These are phyloP conservation scores for Hysterangium stoloniferum DNA, from an alignment of 768 basidiomycete genomes.

Conservation along the genomic window DNA sequence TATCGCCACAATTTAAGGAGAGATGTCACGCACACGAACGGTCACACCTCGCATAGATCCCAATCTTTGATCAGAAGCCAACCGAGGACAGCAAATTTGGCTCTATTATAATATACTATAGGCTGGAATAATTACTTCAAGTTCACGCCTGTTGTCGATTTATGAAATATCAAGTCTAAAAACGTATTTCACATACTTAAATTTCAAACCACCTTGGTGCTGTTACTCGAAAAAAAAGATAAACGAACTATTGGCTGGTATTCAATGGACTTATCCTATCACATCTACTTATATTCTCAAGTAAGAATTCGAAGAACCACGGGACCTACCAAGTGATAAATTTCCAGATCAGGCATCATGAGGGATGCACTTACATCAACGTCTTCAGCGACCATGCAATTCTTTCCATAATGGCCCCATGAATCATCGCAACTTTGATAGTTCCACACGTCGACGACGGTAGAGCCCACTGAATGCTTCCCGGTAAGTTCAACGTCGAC, in stretches of 20 bases:
- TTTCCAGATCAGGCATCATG: background rate
- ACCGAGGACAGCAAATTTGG: too few species aligned
- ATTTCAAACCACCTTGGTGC: too few species aligned
- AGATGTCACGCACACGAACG: background rate
- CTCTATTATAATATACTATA: too few species aligned
- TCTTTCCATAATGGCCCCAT: slow-evolving; percentile 71
- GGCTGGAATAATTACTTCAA: too few species aligned
- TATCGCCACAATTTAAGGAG: background rate
- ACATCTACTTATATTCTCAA: slow-evolving; percentile 50
- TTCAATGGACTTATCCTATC: slow-evolving; percentile 60
- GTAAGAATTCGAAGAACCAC: slow-evolving; percentile 57
- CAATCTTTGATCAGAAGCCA: too few species aligned
- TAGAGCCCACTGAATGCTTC: slow-evolving; percentile 62
- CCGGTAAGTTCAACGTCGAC: slow-evolving; percentile 80
- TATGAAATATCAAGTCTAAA: too few species aligned
- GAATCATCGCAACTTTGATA: slow-evolving; percentile 43
- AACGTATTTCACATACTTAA: too few species aligned
- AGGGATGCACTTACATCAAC: slow-evolving; percentile 48
- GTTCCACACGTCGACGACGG: slow-evolving; percentile 71
- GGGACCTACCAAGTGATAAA: slow-evolving; percentile 38
- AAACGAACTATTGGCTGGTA: background rate
- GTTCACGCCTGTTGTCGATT: too few species aligned
- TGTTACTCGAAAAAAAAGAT: too few species aligned
- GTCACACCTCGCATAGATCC: background rate
- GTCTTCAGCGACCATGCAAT: slow-evolving; percentile 61